These are phyloP conservation scores for Polygonum maritimum DNA, from an alignment of 148 eudicot species.

Conservation along the genomic window DNA sequence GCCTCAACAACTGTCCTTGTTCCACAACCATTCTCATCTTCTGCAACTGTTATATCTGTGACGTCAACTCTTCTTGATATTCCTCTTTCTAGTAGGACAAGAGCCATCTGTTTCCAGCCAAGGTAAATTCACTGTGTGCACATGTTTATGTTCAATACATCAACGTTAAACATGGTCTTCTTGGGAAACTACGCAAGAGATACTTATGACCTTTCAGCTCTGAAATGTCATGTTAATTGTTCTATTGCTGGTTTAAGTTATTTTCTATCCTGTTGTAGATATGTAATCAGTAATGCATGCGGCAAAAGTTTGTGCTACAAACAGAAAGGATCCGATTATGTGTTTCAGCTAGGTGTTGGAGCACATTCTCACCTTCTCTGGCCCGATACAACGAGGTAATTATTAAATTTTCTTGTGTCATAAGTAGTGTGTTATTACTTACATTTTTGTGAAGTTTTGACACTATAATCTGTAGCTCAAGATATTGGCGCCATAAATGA, in stretches of 20 bases:
- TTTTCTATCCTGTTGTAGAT: constrained; percentile 35
- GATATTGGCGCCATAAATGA: background rate
- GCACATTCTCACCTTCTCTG: constrained; percentile 85
- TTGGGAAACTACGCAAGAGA: background rate
- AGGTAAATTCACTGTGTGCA: constrained; percentile 32
- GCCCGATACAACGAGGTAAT: constrained; percentile 67
- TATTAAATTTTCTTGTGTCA: background rate
- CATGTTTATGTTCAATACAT: background rate
- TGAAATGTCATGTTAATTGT: background rate
- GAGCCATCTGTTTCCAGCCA: constrained; percentile 85
- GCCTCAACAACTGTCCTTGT: constrained; percentile 76
- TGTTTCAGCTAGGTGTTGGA: constrained; percentile 47
- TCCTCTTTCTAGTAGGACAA: constrained; percentile 77
- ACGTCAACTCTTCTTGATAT: constrained; percentile 63
- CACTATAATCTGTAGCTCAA: background rate
- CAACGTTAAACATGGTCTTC: background rate
- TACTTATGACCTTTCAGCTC: background rate
- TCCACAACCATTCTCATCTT: constrained; percentile 50
- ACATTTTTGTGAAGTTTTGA: background rate
- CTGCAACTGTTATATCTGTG: constrained; percentile 75
- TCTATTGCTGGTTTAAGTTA: background rate
- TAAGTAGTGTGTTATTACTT: background rate
- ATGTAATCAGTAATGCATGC: constrained; percentile 86
- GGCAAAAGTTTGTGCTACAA: constrained; percentile 61
- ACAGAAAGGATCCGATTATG: constrained; percentile 77